Evolutionary conservation across 1,284 basidiomycete species (phyloP).

Genomic region (Papiliotrema laurentii): DNA sequence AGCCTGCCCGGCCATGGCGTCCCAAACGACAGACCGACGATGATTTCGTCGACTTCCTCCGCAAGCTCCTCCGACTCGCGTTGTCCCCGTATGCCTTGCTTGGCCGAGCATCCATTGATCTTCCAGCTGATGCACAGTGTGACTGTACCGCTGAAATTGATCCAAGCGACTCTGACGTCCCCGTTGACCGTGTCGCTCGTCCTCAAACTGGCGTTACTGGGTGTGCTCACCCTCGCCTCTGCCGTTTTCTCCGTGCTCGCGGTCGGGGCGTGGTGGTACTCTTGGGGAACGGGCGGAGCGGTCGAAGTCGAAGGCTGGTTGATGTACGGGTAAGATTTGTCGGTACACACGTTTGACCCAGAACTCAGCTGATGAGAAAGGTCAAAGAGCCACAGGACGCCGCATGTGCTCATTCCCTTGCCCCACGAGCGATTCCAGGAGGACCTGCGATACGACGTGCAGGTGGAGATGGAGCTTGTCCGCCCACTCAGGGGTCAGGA

Average conservation of each 20-base stretch:
- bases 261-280: conserved; percentile 47
- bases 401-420: conserved; percentile 39
- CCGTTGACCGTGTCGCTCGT: conserved; percentile 43
- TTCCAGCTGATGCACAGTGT: conserved; percentile 24
- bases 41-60: conserved; percentile 39
- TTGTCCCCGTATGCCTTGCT: conserved; percentile 31
- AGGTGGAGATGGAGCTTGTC: conserved; percentile 47
- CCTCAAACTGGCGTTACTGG: conserved; percentile 35
- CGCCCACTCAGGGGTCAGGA: conserved; percentile 28
- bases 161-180: conserved; percentile 35
- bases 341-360: not conserved
- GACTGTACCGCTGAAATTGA: conserved; percentile 30
- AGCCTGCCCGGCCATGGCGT: not conserved
- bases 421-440: conserved; percentile 35
- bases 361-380: conserved; percentile 10
- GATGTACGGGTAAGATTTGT: conserved; percentile 36
- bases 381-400: conserved; percentile 34
- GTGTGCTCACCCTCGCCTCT: conserved; percentile 30
- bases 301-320: conserved; percentile 48
- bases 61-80: conserved; percentile 18
- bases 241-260: conserved; percentile 40
- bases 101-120: not conserved
- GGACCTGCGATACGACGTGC: conserved; percentile 46
- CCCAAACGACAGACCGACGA: not conserved
- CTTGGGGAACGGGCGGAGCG: conserved; percentile 41